Evolutionary conservation across 2,329 filamentous ascomycete species (phyloP).

Genomic region (Aurifilum marmelostoma): DNA sequence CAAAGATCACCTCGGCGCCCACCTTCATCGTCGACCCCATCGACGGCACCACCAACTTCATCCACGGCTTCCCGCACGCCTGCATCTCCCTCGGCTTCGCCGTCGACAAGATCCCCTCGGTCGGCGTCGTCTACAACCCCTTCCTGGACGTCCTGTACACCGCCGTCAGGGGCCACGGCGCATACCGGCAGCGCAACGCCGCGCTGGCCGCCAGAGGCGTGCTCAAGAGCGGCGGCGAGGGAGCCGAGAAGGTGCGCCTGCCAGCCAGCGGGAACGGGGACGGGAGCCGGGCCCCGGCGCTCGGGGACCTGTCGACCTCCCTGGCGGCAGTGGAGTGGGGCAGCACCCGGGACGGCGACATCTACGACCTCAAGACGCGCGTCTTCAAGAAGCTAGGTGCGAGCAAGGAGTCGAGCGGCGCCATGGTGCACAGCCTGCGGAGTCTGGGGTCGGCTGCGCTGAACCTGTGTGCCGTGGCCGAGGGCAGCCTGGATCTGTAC

Average conservation of each 20-base stretch:
- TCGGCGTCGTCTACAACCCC: slow-evolving; percentile 82
- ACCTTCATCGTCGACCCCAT: slow-evolving; percentile 85
- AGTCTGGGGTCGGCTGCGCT: slow-evolving; percentile 73
- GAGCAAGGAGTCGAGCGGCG: slow-evolving; percentile 63
- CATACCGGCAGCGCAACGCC: slow-evolving; percentile 57
- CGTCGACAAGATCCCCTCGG: slow-evolving; percentile 60
- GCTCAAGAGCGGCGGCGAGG: slow-evolving; percentile 23
- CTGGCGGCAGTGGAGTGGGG: slow-evolving; percentile 78
- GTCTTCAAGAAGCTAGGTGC: slow-evolving; percentile 66
- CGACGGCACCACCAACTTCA: slow-evolving; percentile 81
- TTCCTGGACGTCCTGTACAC: slow-evolving; percentile 72
- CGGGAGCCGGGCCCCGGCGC: slow-evolving; percentile 53
- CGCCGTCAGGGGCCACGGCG: slow-evolving; percentile 68
- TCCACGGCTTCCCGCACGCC: slow-evolving; percentile 74
- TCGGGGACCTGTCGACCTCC: slow-evolving; percentile 63
- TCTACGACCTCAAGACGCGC: slow-evolving; percentile 70
- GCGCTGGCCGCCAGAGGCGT: slow-evolving; percentile 43
- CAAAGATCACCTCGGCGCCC: slow-evolving; percentile 63
- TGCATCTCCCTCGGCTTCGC: slow-evolving; percentile 78
- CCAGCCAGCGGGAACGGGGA: slow-evolving; percentile 44
- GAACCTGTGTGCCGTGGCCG: slow-evolving; percentile 73
- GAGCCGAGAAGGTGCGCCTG: slow-evolving; percentile 35
- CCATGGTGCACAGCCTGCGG: slow-evolving; percentile 78
- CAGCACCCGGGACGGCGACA: slow-evolving; percentile 65
- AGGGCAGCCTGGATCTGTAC: slow-evolving; percentile 72